These are phyloP conservation scores for Microdochium trichocladiopsis DNA, from an alignment of 2,329 filamentous ascomycete species.

Conservation along the genomic window DNA sequence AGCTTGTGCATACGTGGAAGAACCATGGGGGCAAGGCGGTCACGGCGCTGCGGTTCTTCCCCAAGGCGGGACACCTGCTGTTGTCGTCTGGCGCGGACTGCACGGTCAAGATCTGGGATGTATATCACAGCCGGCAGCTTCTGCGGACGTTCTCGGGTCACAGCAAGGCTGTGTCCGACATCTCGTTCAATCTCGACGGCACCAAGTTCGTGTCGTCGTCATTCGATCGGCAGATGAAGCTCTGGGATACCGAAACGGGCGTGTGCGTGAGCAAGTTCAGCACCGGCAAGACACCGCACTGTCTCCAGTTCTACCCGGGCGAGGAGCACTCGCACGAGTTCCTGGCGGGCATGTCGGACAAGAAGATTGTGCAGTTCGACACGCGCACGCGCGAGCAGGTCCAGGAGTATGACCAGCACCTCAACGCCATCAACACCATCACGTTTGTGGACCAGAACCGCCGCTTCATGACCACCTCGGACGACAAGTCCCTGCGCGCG, in stretches of 20 bases:
- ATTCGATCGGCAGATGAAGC: conserved; percentile 92
- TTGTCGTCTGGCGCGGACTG: conserved; percentile 85
- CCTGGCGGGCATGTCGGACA: conserved; percentile 93
- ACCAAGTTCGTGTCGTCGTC: conserved; percentile 84
- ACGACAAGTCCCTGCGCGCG: conserved; percentile 90
- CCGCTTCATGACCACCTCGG: conserved; percentile 94
- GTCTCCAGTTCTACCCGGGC: conserved; percentile 86
- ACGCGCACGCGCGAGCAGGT: conserved; percentile 72
- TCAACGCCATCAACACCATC: conserved; percentile 96
- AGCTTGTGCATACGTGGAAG: conserved; percentile 85
- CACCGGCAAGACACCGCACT: conserved; percentile 91
- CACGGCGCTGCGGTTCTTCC: conserved; percentile 86
- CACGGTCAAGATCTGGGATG: conserved; percentile 90
- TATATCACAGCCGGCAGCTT: conserved; percentile 83
- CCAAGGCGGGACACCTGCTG: conserved; percentile 77
- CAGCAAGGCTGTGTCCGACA: conserved; percentile 81
- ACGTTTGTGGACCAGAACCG: conserved; percentile 92
- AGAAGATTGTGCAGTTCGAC: conserved; percentile 98
- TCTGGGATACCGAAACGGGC: conserved; percentile 97
- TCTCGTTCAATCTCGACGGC: conserved; percentile 77
- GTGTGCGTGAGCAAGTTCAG: conserved; percentile 82
- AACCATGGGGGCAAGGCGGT: conserved; percentile 74
- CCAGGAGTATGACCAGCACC: conserved; percentile 96
- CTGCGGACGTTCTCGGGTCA: conserved; percentile 90
- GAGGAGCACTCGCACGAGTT: conserved; percentile 78